Base-by-base conservation (phyloP, 495 filamentous ascomycete species). In the Penicillium soppii region DNA sequence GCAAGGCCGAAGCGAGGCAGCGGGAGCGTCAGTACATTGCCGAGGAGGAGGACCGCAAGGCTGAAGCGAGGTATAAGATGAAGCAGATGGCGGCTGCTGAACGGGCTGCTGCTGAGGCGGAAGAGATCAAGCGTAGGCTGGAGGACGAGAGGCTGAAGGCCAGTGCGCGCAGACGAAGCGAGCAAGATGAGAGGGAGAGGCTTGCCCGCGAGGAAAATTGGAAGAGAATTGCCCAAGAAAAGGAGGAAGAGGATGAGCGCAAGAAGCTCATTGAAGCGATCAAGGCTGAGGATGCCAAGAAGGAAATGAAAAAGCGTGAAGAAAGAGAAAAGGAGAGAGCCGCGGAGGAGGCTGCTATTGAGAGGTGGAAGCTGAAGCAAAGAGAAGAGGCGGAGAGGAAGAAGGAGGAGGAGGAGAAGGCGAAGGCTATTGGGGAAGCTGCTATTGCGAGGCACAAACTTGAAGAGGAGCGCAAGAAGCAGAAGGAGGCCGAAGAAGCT, bases 301-400 rank as follows among this genome's bases (percentile, higher is more conserved):
- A 47, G 44, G 51, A 55, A n/a, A n/a, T n/a, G n/a, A n/a, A n/a
- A n/a, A n/a, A n/a, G n/a, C n/a, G n/a, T n/a, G n/a, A n/a, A n/a
- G n/a, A n/a, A n/a, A n/a, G n/a, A n/a, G n/a, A n/a, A 4, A 58
- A 64, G 56, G 67, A 72, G 52, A 52, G 70, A 1, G 69, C 71
- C 39, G 65, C 65, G 42, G 61, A 63, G 45, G 47, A 36, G 23
- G 47, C 47, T 32, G 47, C 47, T 32, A 36, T 49, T 33, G 65
- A 75, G 42, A 68, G 73, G 10, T 76, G 78, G 43, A 68, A 75
- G 17, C 74, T 65, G 26, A 75, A 74, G 59, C 57, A 59, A 13
- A n/a, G 62, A 74, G 48, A 67, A 68, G 40, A 62, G 57, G 59
- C 68, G 26, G 46, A 50, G 41, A 50, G 55, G 17, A 50, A 56